These are phyloP conservation scores for Clavariopsis aquatica DNA, from an alignment of 495 filamentous ascomycete species.

Conservation along the genomic window DNA sequence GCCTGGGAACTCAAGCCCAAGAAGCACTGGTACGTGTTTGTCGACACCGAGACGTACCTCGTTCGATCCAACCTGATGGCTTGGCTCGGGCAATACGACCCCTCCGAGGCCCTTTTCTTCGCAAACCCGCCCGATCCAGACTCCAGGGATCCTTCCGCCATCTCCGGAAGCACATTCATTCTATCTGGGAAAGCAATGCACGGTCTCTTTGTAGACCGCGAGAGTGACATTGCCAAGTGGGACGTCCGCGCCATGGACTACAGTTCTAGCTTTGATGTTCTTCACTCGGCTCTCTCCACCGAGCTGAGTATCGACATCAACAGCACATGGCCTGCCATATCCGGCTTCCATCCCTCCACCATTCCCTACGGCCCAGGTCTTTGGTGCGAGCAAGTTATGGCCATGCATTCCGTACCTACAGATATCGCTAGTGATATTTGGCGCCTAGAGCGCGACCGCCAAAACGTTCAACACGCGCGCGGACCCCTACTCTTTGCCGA, in stretches of 20 bases:
- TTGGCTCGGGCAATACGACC: constrained; percentile 26
- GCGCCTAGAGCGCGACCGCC: constrained; percentile 20
- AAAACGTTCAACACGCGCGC: constrained; percentile 17
- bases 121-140: constrained; percentile 8
- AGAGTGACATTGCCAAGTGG: constrained; percentile 8
- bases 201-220: constrained; percentile 11
- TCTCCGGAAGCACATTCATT: constrained; percentile 27
- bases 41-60: constrained; percentile 32
- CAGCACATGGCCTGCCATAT: constrained; percentile 23
- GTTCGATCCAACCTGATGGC: constrained; percentile 26
- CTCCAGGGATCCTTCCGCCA: constrained; percentile 8
- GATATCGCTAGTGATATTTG: constrained; percentile 18
- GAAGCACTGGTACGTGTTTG: constrained; percentile 33
- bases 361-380: constrained; percentile 26
- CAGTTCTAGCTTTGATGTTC: constrained; percentile 19
- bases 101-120: constrained; percentile 17
- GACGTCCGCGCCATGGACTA: constrained; percentile 10
- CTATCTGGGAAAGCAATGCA: constrained; percentile 27
- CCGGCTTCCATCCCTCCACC: constrained; percentile 21
- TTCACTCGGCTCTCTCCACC: constrained; percentile 8
- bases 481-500: constrained; percentile 26
- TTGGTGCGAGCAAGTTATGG: constrained; percentile 32
- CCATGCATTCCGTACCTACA: constrained; percentile 26
- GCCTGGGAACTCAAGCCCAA: constrained; percentile 26
- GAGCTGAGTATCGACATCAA: constrained; percentile 19